Conservation (phyloP, 371 early-diverging fungal species). For the Apophysomyces trapeziformis region DNA sequence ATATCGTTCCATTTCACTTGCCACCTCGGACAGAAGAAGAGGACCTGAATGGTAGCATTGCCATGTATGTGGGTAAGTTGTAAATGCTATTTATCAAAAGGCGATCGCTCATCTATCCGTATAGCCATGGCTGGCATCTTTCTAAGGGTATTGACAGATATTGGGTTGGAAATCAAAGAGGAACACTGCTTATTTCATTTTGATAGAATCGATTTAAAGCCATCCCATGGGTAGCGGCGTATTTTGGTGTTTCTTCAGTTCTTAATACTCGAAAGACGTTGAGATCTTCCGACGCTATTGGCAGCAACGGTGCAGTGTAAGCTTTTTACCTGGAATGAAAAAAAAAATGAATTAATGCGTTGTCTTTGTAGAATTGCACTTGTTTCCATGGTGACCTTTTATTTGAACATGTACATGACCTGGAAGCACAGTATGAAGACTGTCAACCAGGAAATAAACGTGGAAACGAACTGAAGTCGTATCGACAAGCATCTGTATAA, state of each 20-base stretch:
- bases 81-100: not conserved
- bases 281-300: slow-evolving; percentile 33
- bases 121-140: slow-evolving; percentile 52
- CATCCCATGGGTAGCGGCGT: slow-evolving; percentile 50
- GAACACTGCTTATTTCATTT: not conserved
- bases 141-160: slow-evolving; percentile 36
- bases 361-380: slow-evolving; percentile 33
- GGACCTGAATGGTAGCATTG: slow-evolving; percentile 39
- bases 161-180: not conserved
- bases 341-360: not conserved
- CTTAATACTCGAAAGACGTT: slow-evolving; percentile 46
- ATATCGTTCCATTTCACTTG: slow-evolving; percentile 48
- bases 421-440: slow-evolving; percentile 28
- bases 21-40: slow-evolving; percentile 34
- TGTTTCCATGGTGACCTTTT: slow-evolving; percentile 45
- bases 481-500: too few relatives aligned
- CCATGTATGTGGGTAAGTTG: slow-evolving; percentile 44
- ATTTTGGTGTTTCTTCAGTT: slow-evolving; percentile 42
- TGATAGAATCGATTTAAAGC: slow-evolving; percentile 39
- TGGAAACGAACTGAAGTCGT: not conserved
- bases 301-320: slow-evolving; percentile 48
- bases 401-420: slow-evolving; percentile 43
- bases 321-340: slow-evolving; percentile 3
- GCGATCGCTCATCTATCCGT: not conserved
- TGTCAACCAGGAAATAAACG: slow-evolving; percentile 12